Evolutionary conservation across 164 flowering plant species (phyloP).

Genomic region (Liquidambar formosana): DNA sequence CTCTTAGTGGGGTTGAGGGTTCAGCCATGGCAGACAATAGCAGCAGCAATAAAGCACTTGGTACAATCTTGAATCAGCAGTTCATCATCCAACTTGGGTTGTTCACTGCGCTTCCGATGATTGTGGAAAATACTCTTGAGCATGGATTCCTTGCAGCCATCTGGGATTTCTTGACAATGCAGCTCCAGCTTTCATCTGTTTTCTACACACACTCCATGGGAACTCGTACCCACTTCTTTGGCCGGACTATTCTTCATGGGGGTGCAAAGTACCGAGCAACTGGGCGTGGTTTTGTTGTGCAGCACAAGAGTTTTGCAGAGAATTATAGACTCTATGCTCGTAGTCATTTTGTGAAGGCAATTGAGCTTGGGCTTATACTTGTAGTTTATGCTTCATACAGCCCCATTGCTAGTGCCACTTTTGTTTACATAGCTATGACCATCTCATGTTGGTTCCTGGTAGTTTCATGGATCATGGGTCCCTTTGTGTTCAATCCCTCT

Average conservation of each 20-base stretch:
- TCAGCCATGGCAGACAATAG: constrained; percentile 27
- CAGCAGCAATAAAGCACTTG: constrained; percentile 48
- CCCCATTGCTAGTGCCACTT: constrained; percentile 40
- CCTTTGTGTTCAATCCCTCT: constrained; percentile 65
- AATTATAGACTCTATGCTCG: constrained; percentile 64
- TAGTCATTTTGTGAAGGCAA: constrained; percentile 65
- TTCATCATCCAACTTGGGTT: constrained; percentile 65
- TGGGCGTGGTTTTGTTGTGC: constrained; percentile 71
- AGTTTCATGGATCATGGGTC: constrained; percentile 64
- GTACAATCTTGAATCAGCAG: constrained; percentile 62
- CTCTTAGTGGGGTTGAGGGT: constrained; percentile 62
- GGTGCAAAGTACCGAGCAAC: constrained; percentile 76
- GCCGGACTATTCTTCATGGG: constrained; percentile 69
- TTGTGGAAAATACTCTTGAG: constrained; percentile 63
- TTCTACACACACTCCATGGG: constrained; percentile 75
- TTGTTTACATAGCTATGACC: constrained; percentile 57
- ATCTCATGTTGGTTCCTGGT: constrained; percentile 68
- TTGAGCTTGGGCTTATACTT: constrained; percentile 64
- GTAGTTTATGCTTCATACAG: constrained; percentile 56
- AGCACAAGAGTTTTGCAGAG: constrained; percentile 65
- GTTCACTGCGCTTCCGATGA: constrained; percentile 68
- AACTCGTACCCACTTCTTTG: constrained; percentile 67
- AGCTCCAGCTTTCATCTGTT: constrained; percentile 63
- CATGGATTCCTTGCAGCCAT: constrained; percentile 57
- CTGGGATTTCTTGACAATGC: constrained; percentile 65